These are phyloP conservation scores for Cicer yamashitae DNA, from an alignment of 306 rosid species.

Conservation along the genomic window DNA sequence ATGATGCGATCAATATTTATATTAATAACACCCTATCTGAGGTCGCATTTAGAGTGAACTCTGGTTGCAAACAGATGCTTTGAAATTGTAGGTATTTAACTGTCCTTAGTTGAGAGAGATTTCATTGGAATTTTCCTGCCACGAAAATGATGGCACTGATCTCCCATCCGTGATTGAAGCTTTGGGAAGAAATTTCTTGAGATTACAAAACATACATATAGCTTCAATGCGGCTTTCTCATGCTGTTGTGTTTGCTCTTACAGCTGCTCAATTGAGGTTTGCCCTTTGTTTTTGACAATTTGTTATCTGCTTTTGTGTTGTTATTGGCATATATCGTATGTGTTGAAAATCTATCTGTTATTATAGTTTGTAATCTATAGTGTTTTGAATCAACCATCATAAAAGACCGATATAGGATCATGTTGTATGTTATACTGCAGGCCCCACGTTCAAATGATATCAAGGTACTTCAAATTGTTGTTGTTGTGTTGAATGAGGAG, in stretches of 20 bases:
- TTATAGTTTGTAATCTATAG: neutral
- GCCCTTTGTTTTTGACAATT: slow-evolving; percentile 37
- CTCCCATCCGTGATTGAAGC: slow-evolving; percentile 68
- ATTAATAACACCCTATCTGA: neutral
- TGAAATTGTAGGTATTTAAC: slow-evolving; percentile 65
- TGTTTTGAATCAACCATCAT: slow-evolving; percentile 20
- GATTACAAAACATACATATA: slow-evolving; percentile 85
- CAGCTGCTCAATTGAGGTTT: slow-evolving; percentile 87
- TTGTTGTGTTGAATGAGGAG: too few species aligned
- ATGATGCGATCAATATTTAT: neutral
- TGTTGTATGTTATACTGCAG: neutral
- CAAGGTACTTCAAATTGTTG: too few species aligned
- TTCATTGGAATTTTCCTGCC: slow-evolving; percentile 78
- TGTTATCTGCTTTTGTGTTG: slow-evolving; percentile 3
- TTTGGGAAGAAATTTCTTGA: slow-evolving; percentile 79
- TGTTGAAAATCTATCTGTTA: neutral
- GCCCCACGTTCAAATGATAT: too few species aligned
- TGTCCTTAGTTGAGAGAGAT: slow-evolving; percentile 90
- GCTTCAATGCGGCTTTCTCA: slow-evolving; percentile 88
- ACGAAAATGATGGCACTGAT: slow-evolving; percentile 74
- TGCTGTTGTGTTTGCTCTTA: slow-evolving; percentile 84
- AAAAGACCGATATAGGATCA: neutral
- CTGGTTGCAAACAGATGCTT: slow-evolving; percentile 41
- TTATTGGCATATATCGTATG: neutral
- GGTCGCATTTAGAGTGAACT: slow-evolving; percentile 15